Evolutionary conservation across 352 stramenopile genomes (phyloP), one percentile per base, ranked within the genome.

Genomic region (Pythium scleroteichum): DNA sequence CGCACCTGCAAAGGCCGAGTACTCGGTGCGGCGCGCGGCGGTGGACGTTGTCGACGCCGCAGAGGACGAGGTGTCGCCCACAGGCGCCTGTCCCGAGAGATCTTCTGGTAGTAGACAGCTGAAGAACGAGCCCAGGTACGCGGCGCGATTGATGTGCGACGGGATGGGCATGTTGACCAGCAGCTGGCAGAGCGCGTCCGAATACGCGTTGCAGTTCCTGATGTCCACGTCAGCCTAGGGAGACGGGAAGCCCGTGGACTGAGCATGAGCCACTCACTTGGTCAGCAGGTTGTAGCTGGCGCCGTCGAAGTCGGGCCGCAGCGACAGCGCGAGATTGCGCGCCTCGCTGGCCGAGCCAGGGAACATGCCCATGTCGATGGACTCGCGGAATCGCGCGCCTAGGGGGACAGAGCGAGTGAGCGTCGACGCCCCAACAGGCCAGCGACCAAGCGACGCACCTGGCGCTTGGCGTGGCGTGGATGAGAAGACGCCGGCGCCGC

Each of bases 181-280:
- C 44, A 88, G 64, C 55, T 87, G 92, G 42, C 85, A 91, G 17
- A 90, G 66, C 23, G 75, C 89, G 71, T 98, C 94, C 14, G 90
- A 83, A 76, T 97, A 98, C 63, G 94, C 79, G 73, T 98, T 98
- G 77, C 94, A 98, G 72, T 98, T 98, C 69, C 80, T 76, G 39
- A 27, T 23, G 7, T 26, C 14, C 2, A 48, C 16, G 29, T 10
- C 29, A 35, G 10, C 10, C 29, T 10, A 5, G 29, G 5, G 29
- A 35, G 29, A 35, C 5, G 10, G 10, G 5, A 10, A 35, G 29
- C 10, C 10, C 29, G 29, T 35, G 29, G 10, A 5, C 29, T 35
- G 29, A 35, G 29, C 16, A 56, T 56, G 4, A 24, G 20, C 20
- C 1, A 59, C 76, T 23, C 73, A 96, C 70, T 88, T 93, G 57